Evolutionary conservation across 2,329 filamentous ascomycete genomes (phyloP), one percentile per base, ranked within the genome.

Genomic region (Cladophialophora exuberans): DNA sequence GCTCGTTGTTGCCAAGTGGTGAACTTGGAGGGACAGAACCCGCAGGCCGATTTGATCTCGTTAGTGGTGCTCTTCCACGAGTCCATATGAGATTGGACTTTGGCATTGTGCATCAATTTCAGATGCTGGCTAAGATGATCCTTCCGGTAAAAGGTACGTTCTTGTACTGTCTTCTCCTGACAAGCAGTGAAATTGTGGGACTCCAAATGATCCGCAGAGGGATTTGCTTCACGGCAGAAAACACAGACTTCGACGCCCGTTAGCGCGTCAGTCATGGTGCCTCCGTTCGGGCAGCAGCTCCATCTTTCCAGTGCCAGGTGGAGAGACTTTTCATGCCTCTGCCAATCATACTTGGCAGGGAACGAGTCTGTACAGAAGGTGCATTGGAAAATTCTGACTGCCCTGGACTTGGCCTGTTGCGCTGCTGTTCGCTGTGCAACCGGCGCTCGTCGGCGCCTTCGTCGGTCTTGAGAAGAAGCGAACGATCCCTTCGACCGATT

Each of bases 271-370:
- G 75, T 75, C 61, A 75, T 72, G 10, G 78, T 80, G 1, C 81
- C 79, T 2, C 83, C 83, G 3, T 79, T 68, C 2, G 83, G 83
- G 26, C 82, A 79, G 63, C 83, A 86, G 6, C 82, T 81, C 79
- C 79, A 83, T 62, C 79, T 79, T 60, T 83, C 80, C 26, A 83
- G 66, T 15, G 78, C 77, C 23, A 83, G 67, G 65, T 83, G 80
- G 38, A 83, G 68, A 3, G 80, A 81, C 63, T 83, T 83, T 62
- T 83, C 80, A 62, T 83, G 80, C 15, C 81, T 73, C 43, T 80
- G 79, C 80, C 80, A 83, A 66, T 83, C 80, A 66, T 82, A 82
- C 57, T 83, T 83, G 17, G 78, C 77, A 44, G 77, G 73, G 64
- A 83, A 83, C 0, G 77, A 76, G 57, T 83, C 80, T 11, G 77